phyloP scores from a whole-genome alignment of 306 rosid species.

The Potentilla sterilis region DNA sequence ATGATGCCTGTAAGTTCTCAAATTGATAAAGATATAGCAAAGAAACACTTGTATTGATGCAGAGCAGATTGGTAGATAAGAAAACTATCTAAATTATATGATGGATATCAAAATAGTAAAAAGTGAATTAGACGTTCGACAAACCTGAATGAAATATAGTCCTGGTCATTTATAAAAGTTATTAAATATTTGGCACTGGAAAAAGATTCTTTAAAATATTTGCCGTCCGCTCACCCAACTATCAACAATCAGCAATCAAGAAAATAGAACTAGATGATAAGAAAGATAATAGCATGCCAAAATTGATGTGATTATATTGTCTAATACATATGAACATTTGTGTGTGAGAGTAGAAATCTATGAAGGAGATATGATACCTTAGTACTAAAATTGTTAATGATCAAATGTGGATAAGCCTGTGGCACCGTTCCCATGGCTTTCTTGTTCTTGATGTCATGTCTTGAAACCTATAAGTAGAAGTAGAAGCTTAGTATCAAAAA shows the following conservation, averaged over 20 bases:
- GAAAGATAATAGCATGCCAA: not conserved
- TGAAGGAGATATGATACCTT: constrained; percentile 55
- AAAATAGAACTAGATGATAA: constrained; percentile 24
- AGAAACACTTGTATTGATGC: not conserved
- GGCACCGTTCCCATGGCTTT: constrained; percentile 87
- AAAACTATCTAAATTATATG: not conserved
- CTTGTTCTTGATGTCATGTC: constrained; percentile 87
- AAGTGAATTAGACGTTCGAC: constrained; percentile 8
- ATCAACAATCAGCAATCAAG: constrained; percentile 28
- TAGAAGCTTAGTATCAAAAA: constrained; percentile 27
- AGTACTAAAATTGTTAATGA: constrained; percentile 69
- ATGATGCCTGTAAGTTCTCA: constrained; percentile 63
- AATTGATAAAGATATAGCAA: constrained; percentile 11
- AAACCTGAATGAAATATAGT: constrained; percentile 85
- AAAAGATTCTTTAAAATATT: constrained; percentile 82
- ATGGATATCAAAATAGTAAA: not conserved
- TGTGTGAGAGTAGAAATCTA: not conserved
- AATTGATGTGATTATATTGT: not conserved
- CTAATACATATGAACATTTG: no score
- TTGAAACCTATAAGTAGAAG: constrained; percentile 73
- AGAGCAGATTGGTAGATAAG: not conserved
- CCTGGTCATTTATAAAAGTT: constrained; percentile 76
- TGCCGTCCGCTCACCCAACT: constrained; percentile 83
- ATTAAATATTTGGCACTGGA: constrained; percentile 82
- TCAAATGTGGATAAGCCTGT: constrained; percentile 81